Evolutionary conservation across 2,329 filamentous ascomycete genomes (phyloP).

Genomic region (Lasiodiplodia hormozganensis): DNA sequence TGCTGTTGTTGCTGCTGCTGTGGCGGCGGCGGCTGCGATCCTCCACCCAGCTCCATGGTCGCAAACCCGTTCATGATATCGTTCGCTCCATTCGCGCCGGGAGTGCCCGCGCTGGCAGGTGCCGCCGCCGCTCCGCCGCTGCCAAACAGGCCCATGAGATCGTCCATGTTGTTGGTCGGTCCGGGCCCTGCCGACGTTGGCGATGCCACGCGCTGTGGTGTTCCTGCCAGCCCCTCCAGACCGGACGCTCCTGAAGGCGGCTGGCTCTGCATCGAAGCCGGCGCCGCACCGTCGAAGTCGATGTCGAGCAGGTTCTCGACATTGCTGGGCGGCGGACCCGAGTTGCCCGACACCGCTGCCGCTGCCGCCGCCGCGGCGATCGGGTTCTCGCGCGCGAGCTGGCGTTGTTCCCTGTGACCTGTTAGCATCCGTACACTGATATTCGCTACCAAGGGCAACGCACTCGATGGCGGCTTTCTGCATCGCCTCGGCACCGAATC

Average conservation of each 20-base stretch:
- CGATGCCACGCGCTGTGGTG: constrained; percentile 72
- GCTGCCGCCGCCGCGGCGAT: constrained; percentile 84
- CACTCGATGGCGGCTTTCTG: constrained; percentile 90
- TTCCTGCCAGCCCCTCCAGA: constrained; percentile 64
- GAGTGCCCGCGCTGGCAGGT: constrained; percentile 37
- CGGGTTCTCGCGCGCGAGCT: constrained; percentile 92
- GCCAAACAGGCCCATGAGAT: constrained; percentile 77
- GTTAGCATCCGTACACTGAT: constrained; percentile 30
- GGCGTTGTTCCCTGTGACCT: constrained; percentile 73
- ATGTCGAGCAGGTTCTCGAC: constrained; percentile 95
- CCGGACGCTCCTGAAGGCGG: constrained; percentile 58
- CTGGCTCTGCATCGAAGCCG: constrained; percentile 79
- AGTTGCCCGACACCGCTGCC: constrained; percentile 64
- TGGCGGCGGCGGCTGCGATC: constrained; percentile 69
- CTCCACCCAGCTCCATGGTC: constrained; percentile 74
- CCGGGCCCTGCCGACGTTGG: constrained; percentile 59
- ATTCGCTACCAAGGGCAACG: constrained; percentile 35
- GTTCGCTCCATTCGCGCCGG: constrained; percentile 52
- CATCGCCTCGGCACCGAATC: constrained; percentile 91
- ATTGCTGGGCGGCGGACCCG: constrained; percentile 71
- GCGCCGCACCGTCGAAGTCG: constrained; percentile 91
- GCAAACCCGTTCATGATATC: constrained; percentile 82
- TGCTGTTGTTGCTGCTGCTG: constrained; percentile 12
- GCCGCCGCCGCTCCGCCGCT: constrained; percentile 49
- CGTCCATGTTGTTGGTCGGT: constrained; percentile 72